Evolutionary conservation across 2,329 filamentous ascomycete species (phyloP).

Genomic region (Paecilomyces fulvus): DNA sequence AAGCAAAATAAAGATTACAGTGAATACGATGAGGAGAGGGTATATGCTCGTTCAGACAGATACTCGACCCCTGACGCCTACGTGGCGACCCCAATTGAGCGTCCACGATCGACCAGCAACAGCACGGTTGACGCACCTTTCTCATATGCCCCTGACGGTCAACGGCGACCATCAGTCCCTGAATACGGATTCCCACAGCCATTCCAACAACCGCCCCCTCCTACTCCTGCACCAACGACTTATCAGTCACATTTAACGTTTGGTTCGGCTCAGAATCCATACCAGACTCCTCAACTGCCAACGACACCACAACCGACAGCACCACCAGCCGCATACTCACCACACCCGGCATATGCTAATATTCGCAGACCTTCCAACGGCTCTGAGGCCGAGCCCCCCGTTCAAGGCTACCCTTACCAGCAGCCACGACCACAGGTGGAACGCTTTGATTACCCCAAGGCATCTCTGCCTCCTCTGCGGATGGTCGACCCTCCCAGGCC

Average conservation of each 20-base stretch:
- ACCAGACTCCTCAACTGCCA: constrained; percentile 34
- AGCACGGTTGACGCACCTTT: constrained; percentile 44
- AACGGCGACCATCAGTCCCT: constrained; percentile 42
- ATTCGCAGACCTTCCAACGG: constrained; percentile 22
- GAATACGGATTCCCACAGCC: constrained; percentile 34
- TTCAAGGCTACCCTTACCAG: constrained; percentile 13
- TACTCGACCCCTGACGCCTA: constrained; percentile 45
- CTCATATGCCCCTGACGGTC: constrained; percentile 33
- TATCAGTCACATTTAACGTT: constrained; percentile 37
- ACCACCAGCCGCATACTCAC: constrained; percentile 19
- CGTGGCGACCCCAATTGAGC: constrained; percentile 38
- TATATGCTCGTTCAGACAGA: constrained; percentile 40
- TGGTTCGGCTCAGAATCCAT: constrained; percentile 31
- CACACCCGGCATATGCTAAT: constrained; percentile 26
- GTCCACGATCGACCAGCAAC: constrained; percentile 54
- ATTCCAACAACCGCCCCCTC: constrained; percentile 30
- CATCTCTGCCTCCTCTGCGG: constrained; percentile 19
- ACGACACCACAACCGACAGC: constrained; percentile 35
- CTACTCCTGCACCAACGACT: constrained; percentile 13
- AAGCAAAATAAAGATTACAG: constrained; percentile 62
- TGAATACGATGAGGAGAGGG: constrained; percentile 51
- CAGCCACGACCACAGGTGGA: constrained; percentile 10
- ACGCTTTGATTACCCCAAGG: constrained; percentile 17
- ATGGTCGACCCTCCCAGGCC: constrained; percentile 17
- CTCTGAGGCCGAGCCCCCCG: constrained; percentile 23